Percentiles rank a stretch among this genome's conserved stretches.
These are phyloP conservation scores for Eutrema salsugineum DNA, from an alignment of 441 rosid species.

Conservation along the genomic window DNA sequence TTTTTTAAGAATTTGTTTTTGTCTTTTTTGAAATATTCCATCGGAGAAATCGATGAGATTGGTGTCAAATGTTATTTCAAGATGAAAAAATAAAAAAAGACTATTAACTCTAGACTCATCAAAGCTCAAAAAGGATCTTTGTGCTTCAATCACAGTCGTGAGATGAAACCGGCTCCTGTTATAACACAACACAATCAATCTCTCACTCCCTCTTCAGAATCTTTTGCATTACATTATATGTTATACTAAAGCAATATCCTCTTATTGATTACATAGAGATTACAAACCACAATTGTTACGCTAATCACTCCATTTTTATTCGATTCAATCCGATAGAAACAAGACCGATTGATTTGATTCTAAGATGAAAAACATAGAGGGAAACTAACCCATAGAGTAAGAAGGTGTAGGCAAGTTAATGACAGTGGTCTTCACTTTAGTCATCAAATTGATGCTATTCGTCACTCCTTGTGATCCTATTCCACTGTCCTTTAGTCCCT, in stretches of 20 bases:
- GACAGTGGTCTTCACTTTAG: conserved; percentile 85
- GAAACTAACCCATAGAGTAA: conserved; percentile 77
- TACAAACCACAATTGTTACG: conserved; percentile 24
- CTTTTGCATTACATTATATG: background rate
- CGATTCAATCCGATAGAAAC: conserved; percentile 10
- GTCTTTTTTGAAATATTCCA: background rate
- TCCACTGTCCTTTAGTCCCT: conserved; percentile 98
- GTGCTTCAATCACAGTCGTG: conserved; percentile 22
- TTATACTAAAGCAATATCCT: background rate
- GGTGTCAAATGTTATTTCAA: background rate
- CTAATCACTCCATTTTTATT: conserved; percentile 28
- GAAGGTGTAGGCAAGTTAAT: conserved; percentile 89
- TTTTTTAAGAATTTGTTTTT: background rate
- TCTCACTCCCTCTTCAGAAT: conserved; percentile 1
- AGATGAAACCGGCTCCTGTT: conserved; percentile 24
- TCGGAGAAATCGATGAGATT: conserved; percentile 20
- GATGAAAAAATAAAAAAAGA: background rate
- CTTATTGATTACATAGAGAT: conserved; percentile 16
- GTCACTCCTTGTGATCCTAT: conserved; percentile 97
- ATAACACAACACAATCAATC: conserved; percentile 21
- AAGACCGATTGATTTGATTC: conserved; percentile 5
- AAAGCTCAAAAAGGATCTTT: background rate
- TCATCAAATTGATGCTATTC: conserved; percentile 95
- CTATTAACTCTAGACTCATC: background rate
- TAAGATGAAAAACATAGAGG: background rate